Evolutionary conservation across 306 rosid species (phyloP).

Genomic region (Cajanus cajan): DNA sequence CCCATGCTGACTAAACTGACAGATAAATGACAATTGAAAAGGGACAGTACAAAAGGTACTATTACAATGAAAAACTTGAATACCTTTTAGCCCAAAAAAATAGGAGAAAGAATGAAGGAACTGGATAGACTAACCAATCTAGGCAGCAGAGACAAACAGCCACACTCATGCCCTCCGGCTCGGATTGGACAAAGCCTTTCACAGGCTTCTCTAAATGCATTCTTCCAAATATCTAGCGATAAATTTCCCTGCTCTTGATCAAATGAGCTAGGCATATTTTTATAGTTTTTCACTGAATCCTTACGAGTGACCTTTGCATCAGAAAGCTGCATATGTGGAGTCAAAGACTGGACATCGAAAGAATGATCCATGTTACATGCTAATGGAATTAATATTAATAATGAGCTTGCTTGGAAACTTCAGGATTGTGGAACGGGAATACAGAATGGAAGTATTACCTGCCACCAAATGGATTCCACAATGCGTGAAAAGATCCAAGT

Average conservation of each 20-base stretch:
- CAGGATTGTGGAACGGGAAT: neutral
- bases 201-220: constrained; percentile 77
- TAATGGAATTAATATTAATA: constrained; percentile 11
- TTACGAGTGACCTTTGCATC: constrained; percentile 44
- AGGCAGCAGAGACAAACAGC: constrained; percentile 85
- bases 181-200: constrained; percentile 94
- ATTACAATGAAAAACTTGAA: neutral
- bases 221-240: constrained; percentile 86
- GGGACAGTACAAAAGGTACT: neutral
- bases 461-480: constrained; percentile 99
- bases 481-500: constrained; percentile 94
- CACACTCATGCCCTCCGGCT: constrained; percentile 96
- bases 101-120: neutral
- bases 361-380: constrained; percentile 29
- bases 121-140: constrained; percentile 63
- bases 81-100: neutral
- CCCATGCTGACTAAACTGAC: neutral
- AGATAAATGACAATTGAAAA: constrained; percentile 1
- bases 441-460: constrained; percentile 48
- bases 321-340: constrained; percentile 83
- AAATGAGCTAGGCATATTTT: constrained; percentile 47
- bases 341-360: constrained; percentile 65
- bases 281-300: constrained; percentile 42
- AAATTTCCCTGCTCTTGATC: constrained; percentile 68
- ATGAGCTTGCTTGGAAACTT: neutral